phyloP scores from a whole-genome alignment of 2,329 filamentous ascomycete species.

The Colletotrichum incanum region DNA sequence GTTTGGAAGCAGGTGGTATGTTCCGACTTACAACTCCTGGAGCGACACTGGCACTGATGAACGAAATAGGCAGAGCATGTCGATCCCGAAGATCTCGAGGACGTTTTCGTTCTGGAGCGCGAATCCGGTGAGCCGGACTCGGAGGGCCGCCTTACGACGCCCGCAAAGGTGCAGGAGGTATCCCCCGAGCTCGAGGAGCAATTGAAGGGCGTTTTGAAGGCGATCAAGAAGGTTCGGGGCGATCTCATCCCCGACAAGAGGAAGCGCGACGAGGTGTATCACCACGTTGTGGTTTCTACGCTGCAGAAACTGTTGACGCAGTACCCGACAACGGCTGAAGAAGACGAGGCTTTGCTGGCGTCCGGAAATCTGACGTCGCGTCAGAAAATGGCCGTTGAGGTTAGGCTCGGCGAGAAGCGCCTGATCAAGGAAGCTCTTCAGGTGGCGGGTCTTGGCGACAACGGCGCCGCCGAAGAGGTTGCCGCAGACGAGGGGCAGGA shows the following conservation, averaged over 20 bases:
- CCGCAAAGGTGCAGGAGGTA: slow-evolving; percentile 58
- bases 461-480: slow-evolving; percentile 41
- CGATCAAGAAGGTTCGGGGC: slow-evolving; percentile 61
- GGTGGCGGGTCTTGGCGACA: slow-evolving; percentile 48
- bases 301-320: slow-evolving; percentile 57
- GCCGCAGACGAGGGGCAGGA: slow-evolving; percentile 48
- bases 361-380: slow-evolving; percentile 52
- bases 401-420: slow-evolving; percentile 81
- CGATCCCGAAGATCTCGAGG: slow-evolving; percentile 79
- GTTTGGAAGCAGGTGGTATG: slow-evolving; percentile 62
- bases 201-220: slow-evolving; percentile 66
- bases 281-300: slow-evolving; percentile 57
- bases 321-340: slow-evolving; percentile 59
- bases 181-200: slow-evolving; percentile 69
- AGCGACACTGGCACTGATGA: slow-evolving; percentile 38
- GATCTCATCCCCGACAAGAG: slow-evolving; percentile 64
- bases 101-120: slow-evolving; percentile 79
- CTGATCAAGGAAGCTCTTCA: slow-evolving; percentile 68
- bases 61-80: slow-evolving; percentile 58
- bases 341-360: slow-evolving; percentile 59
- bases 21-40: slow-evolving; percentile 46
- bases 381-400: slow-evolving; percentile 74
- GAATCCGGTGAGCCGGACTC: slow-evolving; percentile 67
- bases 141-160: slow-evolving; percentile 60
- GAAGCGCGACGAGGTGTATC: slow-evolving; percentile 63